A percentile compares a stretch with the other conserved stretches of the same genome.
Conservation (phyloP, 305 asterid genomes). For the Striga hermonthica region DNA sequence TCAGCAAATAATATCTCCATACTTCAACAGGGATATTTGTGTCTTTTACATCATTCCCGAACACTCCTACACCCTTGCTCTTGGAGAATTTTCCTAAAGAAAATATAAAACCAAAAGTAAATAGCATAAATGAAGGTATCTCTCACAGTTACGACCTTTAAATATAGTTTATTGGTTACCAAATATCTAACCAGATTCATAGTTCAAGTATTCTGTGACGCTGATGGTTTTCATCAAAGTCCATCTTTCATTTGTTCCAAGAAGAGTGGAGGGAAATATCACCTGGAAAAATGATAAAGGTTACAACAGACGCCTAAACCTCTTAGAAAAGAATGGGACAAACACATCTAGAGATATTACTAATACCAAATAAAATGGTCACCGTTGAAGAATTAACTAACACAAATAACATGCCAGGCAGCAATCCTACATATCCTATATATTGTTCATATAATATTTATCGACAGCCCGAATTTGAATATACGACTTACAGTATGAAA, state of each 20-base stretch:
- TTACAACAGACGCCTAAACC: conserved; percentile 13
- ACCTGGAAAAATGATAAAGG: conserved; percentile 50
- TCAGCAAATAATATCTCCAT: conserved; percentile 93
- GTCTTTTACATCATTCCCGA: conserved; percentile 90
- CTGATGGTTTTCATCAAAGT: conserved; percentile 97
- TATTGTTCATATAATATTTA: conserved; percentile 1
- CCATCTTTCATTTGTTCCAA: conserved; percentile 94
- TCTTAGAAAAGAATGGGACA: conserved; percentile 10
- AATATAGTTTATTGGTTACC: conserved; percentile 17
- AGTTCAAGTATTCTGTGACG: conserved; percentile 90
- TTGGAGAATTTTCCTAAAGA: conserved; percentile 81
- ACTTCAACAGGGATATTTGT: conserved; percentile 89
- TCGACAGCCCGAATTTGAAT: conserved; percentile 7
- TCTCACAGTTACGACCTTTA: conserved; percentile 19
- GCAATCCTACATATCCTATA: not conserved
- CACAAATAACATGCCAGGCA: conserved; percentile 5
- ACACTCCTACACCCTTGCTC: conserved; percentile 89
- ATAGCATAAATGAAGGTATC: conserved; percentile 15
- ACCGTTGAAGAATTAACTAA: not conserved
- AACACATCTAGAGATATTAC: not conserved
- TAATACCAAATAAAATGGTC: not conserved
- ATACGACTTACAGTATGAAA: conserved; percentile 79
- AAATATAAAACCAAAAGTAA: conserved; percentile 14
- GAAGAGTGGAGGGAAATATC: conserved; percentile 88
- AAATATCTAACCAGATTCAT: conserved; percentile 75